Evolutionary conservation across 805 yeast genomes (phyloP).

Genomic region (Tetrapisispora taiwanensis): DNA sequence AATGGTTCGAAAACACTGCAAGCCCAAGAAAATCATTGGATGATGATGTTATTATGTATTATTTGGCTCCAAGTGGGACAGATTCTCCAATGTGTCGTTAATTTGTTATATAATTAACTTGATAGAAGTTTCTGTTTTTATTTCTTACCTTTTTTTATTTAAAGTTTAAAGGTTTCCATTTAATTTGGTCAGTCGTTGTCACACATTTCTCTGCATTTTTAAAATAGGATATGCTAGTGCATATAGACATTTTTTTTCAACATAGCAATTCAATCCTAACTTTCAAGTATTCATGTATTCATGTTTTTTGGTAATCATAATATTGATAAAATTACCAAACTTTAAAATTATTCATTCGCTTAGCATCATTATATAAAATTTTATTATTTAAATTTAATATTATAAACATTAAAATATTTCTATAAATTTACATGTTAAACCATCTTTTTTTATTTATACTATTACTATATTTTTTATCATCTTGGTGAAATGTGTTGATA

Average conservation of each 20-base stretch:
- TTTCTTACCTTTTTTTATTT: too few species aligned
- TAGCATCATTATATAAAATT: not conserved
- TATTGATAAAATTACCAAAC: too few species aligned
- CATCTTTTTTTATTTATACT: too few species aligned
- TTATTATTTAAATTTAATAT: not conserved
- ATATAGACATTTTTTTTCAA: not conserved
- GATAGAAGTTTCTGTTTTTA: not conserved
- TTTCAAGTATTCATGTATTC: too few species aligned
- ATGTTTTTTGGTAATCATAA: too few species aligned
- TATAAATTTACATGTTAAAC: not conserved
- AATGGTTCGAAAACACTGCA: constrained; percentile 8
- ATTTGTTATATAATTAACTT: not conserved
- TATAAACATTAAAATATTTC: not conserved
- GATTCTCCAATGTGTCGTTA: constrained; percentile 10
- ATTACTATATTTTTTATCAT: too few species aligned
- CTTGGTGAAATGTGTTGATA: too few species aligned
- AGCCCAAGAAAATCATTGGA: constrained; percentile 2
- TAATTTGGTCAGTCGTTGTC: too few species aligned
- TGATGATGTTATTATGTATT: constrained; percentile 25
- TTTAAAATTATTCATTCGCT: not conserved
- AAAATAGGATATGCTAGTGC: not conserved
- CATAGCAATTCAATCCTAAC: too few species aligned
- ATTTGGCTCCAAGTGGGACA: constrained; percentile 19
- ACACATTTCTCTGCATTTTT: not conserved
- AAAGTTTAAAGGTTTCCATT: too few species aligned